Evolutionary conservation across 371 early-diverging fungal genomes (phyloP).

Genomic region (Mortierella sp.): DNA sequence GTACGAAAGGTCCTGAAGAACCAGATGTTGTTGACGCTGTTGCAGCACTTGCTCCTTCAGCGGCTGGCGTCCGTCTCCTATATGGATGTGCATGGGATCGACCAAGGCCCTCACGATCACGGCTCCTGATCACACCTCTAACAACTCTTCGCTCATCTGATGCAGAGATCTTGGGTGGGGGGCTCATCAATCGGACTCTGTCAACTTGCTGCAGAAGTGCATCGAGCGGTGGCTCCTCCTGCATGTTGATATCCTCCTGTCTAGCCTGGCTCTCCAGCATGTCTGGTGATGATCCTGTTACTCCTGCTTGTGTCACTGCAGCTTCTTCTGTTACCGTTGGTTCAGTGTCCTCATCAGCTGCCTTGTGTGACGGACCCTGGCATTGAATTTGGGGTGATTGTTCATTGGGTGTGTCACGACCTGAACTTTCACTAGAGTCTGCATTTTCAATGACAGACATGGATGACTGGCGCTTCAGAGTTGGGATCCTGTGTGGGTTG

Average conservation of each 20-base stretch:
- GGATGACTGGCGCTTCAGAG: constrained; percentile 5
- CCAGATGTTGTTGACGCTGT: not conserved
- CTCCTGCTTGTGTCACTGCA: no score
- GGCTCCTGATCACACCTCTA: not conserved
- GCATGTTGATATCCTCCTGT: not conserved
- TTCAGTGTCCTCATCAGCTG: no score
- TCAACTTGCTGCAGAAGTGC: not conserved
- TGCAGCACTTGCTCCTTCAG: not conserved
- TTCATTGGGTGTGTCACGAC: no score
- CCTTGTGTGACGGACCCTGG: not conserved
- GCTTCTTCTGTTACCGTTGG: no score
- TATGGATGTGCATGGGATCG: no score
- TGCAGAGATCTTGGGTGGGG: not conserved
- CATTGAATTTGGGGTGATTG: not conserved
- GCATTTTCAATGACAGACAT: not conserved
- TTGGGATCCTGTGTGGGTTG: not conserved
- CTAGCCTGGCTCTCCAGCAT: not conserved
- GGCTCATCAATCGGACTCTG: constrained; percentile 5
- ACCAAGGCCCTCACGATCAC: not conserved
- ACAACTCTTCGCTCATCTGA: not conserved
- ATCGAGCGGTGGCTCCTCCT: not conserved
- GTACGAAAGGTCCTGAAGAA: constrained; percentile 1
- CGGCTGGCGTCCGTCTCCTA: not conserved
- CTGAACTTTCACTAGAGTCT: not conserved
- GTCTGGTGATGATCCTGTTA: not conserved